Conservation (phyloP, 2,329 filamentous ascomycete genomes). For the Alternaria arborescens region DNA sequence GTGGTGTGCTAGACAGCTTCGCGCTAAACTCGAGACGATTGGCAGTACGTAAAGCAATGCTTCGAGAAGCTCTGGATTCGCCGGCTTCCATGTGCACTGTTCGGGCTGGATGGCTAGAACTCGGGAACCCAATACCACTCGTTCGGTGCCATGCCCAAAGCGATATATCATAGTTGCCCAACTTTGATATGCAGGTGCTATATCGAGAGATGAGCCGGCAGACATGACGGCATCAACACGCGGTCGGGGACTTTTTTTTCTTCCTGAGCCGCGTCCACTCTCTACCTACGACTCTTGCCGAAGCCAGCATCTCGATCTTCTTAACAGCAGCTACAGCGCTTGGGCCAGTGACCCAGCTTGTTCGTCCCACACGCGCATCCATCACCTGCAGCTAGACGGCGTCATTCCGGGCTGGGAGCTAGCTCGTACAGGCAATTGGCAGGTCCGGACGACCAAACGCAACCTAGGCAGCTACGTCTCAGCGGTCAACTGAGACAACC, state of each 20-base stretch:
- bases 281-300: background rate
- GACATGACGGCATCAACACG: conserved; percentile 35
- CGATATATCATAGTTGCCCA: conserved; percentile 19
- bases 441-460: conserved; percentile 28
- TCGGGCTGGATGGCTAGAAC: conserved; percentile 11
- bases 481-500: conserved; percentile 26
- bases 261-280: background rate
- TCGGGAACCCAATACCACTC: conserved; percentile 8
- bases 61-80: conserved; percentile 33
- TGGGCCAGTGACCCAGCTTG: conserved; percentile 5
- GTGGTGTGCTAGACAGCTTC: conserved; percentile 17
- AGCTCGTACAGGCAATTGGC: conserved; percentile 35
- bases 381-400: conserved; percentile 33
- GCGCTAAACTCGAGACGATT: conserved; percentile 29
- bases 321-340: background rate
- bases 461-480: conserved; percentile 34
- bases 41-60: conserved; percentile 44
- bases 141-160: conserved; percentile 16
- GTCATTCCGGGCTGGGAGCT: conserved; percentile 28
- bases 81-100: conserved; percentile 5
- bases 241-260: conserved; percentile 11
- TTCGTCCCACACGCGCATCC: conserved; percentile 18
- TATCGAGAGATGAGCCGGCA: conserved; percentile 15
- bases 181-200: conserved; percentile 13
- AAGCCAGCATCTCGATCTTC: background rate